Percentiles rank a stretch among this genome's conserved stretches.
Conservation (phyloP, 257 asterid genomes). For the Jaltomata sinuosa region DNA sequence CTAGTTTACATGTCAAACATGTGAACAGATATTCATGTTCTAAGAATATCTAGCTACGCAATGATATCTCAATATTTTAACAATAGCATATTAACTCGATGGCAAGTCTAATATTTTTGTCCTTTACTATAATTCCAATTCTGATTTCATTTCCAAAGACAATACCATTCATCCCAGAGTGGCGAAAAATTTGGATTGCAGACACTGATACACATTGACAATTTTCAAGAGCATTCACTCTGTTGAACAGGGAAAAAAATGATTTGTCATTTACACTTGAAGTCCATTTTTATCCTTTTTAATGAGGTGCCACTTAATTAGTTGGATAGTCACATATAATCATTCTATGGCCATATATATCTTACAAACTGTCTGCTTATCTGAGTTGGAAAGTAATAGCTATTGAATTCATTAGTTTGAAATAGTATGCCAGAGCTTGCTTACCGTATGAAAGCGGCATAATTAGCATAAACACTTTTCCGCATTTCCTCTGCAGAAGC, state of each 20-base stretch:
- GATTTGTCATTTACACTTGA: neutral
- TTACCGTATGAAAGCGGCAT: constrained; percentile 80
- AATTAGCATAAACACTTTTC: constrained; percentile 83
- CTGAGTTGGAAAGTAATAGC: neutral
- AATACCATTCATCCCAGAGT: neutral
- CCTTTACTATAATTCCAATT: neutral
- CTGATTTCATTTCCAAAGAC: neutral
- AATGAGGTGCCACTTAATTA: neutral
- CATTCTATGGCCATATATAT: neutral
- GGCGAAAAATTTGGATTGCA: neutral
- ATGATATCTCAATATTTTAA: neutral
- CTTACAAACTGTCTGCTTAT: neutral
- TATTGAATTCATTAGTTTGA: neutral
- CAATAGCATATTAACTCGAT: neutral
- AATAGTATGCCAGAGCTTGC: neutral
- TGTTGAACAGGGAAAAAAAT: neutral
- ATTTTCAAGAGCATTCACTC: no score
- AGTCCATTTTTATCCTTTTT: neutral
- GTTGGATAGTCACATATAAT: neutral
- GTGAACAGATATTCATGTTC: neutral
- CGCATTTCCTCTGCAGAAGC: constrained; percentile 98
- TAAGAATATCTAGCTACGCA: neutral
- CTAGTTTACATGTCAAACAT: neutral
- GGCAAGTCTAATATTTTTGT: neutral
- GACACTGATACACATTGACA: neutral